Percentiles rank a stretch among this genome's conserved stretches.
phyloP scores from a whole-genome alignment of 2,329 filamentous ascomycete genomes.

The Thielaviopsis cerberus region DNA sequence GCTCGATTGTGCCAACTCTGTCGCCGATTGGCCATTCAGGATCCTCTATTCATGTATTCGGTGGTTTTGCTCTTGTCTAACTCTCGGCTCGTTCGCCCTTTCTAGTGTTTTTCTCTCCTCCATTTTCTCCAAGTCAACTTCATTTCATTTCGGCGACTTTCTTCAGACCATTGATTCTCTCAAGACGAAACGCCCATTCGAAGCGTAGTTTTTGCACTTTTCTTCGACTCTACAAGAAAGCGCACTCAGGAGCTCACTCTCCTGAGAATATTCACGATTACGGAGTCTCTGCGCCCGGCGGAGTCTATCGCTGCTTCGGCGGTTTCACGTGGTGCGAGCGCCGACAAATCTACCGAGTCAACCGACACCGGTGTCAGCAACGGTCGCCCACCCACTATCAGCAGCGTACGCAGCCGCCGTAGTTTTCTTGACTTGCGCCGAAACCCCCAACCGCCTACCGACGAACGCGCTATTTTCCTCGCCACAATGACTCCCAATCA shows the following conservation, averaged over 20 bases:
- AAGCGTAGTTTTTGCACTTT: background rate
- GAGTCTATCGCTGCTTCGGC: constrained; percentile 12
- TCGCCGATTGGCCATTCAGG: background rate
- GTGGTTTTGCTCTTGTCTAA: background rate
- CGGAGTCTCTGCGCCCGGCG: constrained; percentile 12
- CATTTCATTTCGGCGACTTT: background rate
- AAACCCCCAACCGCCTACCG: constrained; percentile 15
- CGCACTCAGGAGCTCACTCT: constrained; percentile 10
- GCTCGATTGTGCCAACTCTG: background rate
- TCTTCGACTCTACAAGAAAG: background rate
- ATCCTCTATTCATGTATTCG: background rate
- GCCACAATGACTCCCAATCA: constrained; percentile 22
- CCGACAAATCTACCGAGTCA: constrained; percentile 8
- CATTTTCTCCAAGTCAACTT: background rate
- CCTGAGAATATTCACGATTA: constrained; percentile 11
- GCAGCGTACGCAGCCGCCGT: constrained; percentile 9
- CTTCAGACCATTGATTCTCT: background rate
- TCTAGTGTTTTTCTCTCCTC: background rate
- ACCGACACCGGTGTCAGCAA: constrained; percentile 7
- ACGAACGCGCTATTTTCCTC: constrained; percentile 11
- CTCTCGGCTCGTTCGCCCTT: background rate
- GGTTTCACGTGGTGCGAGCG: constrained; percentile 11
- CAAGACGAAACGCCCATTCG: background rate
- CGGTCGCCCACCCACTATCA: constrained; percentile 10
- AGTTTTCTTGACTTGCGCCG: constrained; percentile 11